Percentiles rank a stretch among this genome's conserved stretches.
phyloP scores from a whole-genome alignment of 2,329 filamentous ascomycete species.

The Trichophyton verrucosum region DNA sequence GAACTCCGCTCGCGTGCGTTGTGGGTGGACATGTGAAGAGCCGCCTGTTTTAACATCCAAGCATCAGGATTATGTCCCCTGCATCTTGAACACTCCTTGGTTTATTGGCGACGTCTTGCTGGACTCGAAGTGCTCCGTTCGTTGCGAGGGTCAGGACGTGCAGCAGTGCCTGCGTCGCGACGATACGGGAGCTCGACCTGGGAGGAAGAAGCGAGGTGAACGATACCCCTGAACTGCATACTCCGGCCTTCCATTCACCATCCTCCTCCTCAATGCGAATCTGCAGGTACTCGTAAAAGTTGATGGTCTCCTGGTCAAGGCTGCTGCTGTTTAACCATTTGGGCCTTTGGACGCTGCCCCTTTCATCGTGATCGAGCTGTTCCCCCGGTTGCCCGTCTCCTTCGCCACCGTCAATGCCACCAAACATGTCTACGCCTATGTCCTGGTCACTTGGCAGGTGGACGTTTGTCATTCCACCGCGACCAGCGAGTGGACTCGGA shows the following conservation, averaged over 20 bases:
- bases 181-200: constrained; percentile 40
- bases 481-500: constrained; percentile 49
- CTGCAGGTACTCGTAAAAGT: constrained; percentile 51
- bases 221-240: constrained; percentile 32
- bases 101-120: constrained; percentile 38
- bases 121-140: constrained; percentile 49
- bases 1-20: background rate
- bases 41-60: background rate
- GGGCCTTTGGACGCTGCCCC: constrained; percentile 14
- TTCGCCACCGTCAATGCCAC: constrained; percentile 16
- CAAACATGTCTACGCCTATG: constrained; percentile 11
- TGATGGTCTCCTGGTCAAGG: constrained; percentile 47
- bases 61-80: constrained; percentile 7
- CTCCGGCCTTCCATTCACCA: constrained; percentile 15
- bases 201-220: constrained; percentile 61
- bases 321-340: constrained; percentile 38
- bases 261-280: constrained; percentile 32
- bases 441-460: constrained; percentile 5
- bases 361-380: constrained; percentile 15
- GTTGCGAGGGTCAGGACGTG: constrained; percentile 61
- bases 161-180: constrained; percentile 64
- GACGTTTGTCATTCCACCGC: constrained; percentile 23
- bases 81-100: constrained; percentile 8
- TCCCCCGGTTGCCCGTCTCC: constrained; percentile 14
- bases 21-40: background rate